These are phyloP conservation scores for Uncinocarpus reesii DNA, from an alignment of 2,329 filamentous ascomycete species.

Conservation along the genomic window DNA sequence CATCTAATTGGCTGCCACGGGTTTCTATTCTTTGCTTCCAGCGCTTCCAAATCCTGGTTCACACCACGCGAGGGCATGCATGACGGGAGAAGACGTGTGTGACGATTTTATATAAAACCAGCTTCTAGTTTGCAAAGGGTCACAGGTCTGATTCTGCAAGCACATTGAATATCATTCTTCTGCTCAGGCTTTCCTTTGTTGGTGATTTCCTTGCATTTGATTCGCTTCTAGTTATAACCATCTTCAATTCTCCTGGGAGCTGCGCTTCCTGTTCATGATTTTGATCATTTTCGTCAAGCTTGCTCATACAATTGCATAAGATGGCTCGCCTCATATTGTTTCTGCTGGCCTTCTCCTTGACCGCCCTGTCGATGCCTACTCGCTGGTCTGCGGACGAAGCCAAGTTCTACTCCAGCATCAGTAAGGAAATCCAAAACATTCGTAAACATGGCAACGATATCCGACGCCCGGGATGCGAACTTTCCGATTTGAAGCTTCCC, in stretches of 20 bases:
- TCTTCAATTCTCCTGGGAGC: slow-evolving; percentile 14
- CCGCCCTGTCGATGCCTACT: slow-evolving; percentile 29
- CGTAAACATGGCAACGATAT: slow-evolving; percentile 16
- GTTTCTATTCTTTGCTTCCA: slow-evolving; percentile 7
- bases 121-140: too few relatives aligned
- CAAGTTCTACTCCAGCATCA: slow-evolving; percentile 33
- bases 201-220: slow-evolving; percentile 11
- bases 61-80: slow-evolving; percentile 3
- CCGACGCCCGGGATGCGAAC: slow-evolving; percentile 25
- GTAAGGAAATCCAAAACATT: slow-evolving; percentile 29
- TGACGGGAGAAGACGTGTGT: not conserved
- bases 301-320: not conserved
- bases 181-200: slow-evolving; percentile 13
- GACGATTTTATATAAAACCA: slow-evolving; percentile 8
- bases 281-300: not conserved
- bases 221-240: slow-evolving; percentile 11
- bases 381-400: slow-evolving; percentile 34
- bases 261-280: slow-evolving; percentile 6
- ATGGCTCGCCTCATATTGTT: slow-evolving; percentile 22
- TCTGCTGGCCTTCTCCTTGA: slow-evolving; percentile 26
- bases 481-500: slow-evolving; percentile 28
- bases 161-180: not conserved
- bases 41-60: not conserved
- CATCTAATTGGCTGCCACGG: not conserved
- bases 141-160: too few relatives aligned